Conservation (phyloP, 495 filamentous ascomycete species). For the Penicillium fimorum region DNA sequence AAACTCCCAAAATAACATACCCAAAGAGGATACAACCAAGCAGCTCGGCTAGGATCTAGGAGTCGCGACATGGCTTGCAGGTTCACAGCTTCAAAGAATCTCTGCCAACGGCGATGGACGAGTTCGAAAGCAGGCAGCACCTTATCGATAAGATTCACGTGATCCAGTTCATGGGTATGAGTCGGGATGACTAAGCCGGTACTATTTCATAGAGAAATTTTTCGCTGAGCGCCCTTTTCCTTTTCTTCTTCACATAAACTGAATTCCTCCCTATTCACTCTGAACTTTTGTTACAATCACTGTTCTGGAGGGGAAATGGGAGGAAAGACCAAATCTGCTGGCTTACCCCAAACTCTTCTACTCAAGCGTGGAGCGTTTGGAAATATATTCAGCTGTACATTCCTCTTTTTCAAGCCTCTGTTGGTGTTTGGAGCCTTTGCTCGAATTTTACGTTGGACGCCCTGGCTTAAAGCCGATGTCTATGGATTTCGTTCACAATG, state of each 20-base stretch:
- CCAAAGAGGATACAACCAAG: constrained; percentile 56
- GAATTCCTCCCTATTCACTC: constrained; percentile 51
- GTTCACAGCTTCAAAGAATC: constrained; percentile 1
- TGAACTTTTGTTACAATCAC: constrained; percentile 42
- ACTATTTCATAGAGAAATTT: constrained; percentile 25
- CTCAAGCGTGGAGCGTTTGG: constrained; percentile 49
- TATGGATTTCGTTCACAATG: constrained; percentile 26
- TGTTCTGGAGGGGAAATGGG: constrained; percentile 49
- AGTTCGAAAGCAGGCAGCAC: constrained; percentile 12
- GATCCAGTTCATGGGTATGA: constrained; percentile 13
- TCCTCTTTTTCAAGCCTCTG: constrained; percentile 2
- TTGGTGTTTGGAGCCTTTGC: not conserved
- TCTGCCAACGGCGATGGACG: not conserved
- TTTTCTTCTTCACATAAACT: constrained; percentile 45
- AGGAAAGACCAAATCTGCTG: constrained; percentile 47
- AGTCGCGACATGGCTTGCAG: constrained; percentile 21
- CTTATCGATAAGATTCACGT: constrained; percentile 49
- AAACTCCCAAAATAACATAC: constrained; percentile 29
- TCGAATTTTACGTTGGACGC: not conserved
- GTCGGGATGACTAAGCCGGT: not conserved
- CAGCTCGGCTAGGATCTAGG: constrained; percentile 39
- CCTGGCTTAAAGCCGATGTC: constrained; percentile 1
- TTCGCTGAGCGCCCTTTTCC: constrained; percentile 26
- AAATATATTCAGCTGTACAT: constrained; percentile 52
- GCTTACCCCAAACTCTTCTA: constrained; percentile 53